Conservation (phyloP, 805 yeast species). For the Hemisphaericaspora nanyangensis region DNA sequence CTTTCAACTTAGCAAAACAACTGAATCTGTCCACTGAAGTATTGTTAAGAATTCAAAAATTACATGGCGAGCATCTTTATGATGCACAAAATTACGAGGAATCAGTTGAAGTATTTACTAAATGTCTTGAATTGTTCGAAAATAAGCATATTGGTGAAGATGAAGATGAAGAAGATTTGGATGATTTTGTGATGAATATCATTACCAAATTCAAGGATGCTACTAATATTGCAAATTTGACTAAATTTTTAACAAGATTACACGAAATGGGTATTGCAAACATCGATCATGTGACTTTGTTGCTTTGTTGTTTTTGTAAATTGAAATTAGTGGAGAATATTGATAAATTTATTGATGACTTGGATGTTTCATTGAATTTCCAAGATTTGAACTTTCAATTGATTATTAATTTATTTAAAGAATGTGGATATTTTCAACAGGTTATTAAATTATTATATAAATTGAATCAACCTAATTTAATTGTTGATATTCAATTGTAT, state of each 20-base stretch:
- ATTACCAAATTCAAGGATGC: conserved; percentile 78
- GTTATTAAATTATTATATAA: conserved; percentile 69
- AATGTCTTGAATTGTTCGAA: conserved; percentile 26
- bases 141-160: conserved; percentile 9
- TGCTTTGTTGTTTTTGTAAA: conserved; percentile 78
- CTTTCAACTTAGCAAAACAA: conserved; percentile 60
- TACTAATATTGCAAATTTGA: conserved; percentile 60
- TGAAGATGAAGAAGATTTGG: conserved; percentile 22
- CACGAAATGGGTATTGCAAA: conserved; percentile 53
- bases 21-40: conserved; percentile 25
- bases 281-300: conserved; percentile 77
- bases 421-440: conserved; percentile 60
- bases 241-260: conserved; percentile 60
- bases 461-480: conserved; percentile 67
- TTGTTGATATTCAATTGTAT: conserved; percentile 69
- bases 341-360: conserved; percentile 47
- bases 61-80: conserved; percentile 72
- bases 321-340: conserved; percentile 59
- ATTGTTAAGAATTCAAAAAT: conserved; percentile 26
- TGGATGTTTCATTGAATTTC: conserved; percentile 24
- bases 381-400: conserved; percentile 61
- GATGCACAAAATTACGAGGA: conserved; percentile 60
- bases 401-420: conserved; percentile 67
- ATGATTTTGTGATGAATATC: conserved; percentile 58
- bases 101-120: conserved; percentile 73